A percentile compares a stretch with the other conserved stretches of the same genome.
Evolutionary conservation across 768 basidiomycete genomes (phyloP).

Genomic region (Lentinus brumalis): DNA sequence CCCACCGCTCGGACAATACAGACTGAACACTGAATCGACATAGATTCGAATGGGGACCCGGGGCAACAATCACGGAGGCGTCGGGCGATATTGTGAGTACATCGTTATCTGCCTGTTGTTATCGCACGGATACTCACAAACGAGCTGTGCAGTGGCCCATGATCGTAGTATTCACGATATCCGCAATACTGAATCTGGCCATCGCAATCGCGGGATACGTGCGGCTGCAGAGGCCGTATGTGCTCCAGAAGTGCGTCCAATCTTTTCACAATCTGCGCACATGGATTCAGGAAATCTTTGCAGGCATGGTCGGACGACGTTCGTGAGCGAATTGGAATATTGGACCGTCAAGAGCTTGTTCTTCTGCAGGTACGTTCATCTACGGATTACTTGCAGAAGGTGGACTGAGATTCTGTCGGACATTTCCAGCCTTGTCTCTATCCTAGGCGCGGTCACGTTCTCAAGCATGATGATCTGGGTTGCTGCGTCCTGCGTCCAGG

Average conservation of each 20-base stretch:
- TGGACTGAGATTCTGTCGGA: not conserved
- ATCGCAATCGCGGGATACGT: not conserved
- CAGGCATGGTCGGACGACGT: not conserved
- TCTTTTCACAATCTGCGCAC: too few species aligned
- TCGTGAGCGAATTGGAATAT: slow-evolving; percentile 1
- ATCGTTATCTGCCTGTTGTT: not conserved
- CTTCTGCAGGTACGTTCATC: slow-evolving; percentile 3
- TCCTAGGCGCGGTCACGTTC: slow-evolving; percentile 2
- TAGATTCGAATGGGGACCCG: too few species aligned
- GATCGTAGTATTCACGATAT: not conserved
- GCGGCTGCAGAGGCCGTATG: slow-evolving; percentile 10
- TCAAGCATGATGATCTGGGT: slow-evolving; percentile 6
- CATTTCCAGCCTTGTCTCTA: not conserved
- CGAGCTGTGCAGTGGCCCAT: slow-evolving; percentile 10
- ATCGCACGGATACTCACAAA: not conserved
- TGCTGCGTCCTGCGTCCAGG: slow-evolving; percentile 5
- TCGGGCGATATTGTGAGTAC: too few species aligned
- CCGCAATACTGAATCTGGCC: not conserved
- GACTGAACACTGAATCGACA: too few species aligned
- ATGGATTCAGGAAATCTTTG: not conserved
- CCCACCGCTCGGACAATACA: too few species aligned
- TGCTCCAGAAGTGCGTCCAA: not conserved
- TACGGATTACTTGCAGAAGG: too few species aligned
- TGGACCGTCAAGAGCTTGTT: slow-evolving; percentile 16
- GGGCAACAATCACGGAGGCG: too few species aligned